Evolutionary conservation across 139 green algal genomes (phyloP).

Genomic region (Ostreobium quekettii): DNA sequence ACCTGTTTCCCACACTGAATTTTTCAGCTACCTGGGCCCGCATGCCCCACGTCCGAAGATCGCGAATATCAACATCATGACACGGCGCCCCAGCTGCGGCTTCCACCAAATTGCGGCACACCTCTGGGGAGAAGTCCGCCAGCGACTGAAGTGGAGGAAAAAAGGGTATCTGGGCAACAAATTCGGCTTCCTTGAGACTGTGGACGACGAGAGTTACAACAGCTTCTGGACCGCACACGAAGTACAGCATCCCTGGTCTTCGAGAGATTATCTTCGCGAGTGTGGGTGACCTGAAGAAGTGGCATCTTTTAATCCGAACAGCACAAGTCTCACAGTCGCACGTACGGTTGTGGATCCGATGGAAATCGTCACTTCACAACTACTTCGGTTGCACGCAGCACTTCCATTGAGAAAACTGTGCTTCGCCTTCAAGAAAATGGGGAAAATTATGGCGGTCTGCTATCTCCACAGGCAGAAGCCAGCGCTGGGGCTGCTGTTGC

Average conservation of each 20-base stretch:
- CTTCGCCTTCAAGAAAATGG: too few relatives aligned
- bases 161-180: slow-evolving; percentile 90
- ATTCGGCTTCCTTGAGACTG: slow-evolving; percentile 71
- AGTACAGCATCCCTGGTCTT: slow-evolving; percentile 89
- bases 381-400: too few relatives aligned
- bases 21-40: slow-evolving; percentile 58
- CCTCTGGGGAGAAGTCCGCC: slow-evolving; percentile 51
- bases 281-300: background rate
- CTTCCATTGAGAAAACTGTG: too few relatives aligned
- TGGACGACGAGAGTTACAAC: slow-evolving; percentile 88
- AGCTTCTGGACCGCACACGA: slow-evolving; percentile 74
- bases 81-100: slow-evolving; percentile 27
- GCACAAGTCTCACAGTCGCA: too few relatives aligned
- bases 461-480: too few relatives aligned
- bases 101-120: slow-evolving; percentile 42
- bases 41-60: slow-evolving; percentile 79
- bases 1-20: too few relatives aligned
- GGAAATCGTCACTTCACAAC: too few relatives aligned
- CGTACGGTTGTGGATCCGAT: too few relatives aligned
- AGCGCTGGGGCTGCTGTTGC: too few relatives aligned
- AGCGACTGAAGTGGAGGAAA: slow-evolving; percentile 75
- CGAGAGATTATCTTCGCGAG: background rate
- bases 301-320: too few relatives aligned
- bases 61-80: slow-evolving; percentile 27
- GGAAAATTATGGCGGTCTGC: too few relatives aligned